Base-by-base conservation (phyloP, 768 basidiomycete species). In the Kondoa malvinella region DNA sequence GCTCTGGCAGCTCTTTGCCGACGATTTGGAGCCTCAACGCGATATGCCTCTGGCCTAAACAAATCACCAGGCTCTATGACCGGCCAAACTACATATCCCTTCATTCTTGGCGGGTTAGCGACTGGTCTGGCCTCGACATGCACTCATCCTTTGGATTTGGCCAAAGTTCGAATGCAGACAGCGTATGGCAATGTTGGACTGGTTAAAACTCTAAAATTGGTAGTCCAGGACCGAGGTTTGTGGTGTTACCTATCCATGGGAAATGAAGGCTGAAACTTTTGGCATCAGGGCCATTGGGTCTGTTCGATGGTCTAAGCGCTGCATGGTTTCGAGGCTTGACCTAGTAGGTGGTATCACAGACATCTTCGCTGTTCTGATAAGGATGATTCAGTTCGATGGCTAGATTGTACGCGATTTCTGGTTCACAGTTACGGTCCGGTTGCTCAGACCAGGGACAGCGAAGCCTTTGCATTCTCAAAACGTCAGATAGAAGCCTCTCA, bases 81-180 rank as follows among this genome's bases (percentile, higher is more conserved):
- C n/a, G n/a, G n/a, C n/a, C n/a, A n/a, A n/a, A n/a, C n/a, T n/a
- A n/a, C 57, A 12, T 59, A 59, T 59, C 57, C 57, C 4, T 59
- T 21, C n/a, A 25, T 59, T 29, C 57, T 59, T 8, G 57, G 57
- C n/a, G 57, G 57, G 12, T 4, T 59, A 4, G 57, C 57, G 57
- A 59, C 57, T 4, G 57, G 8, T 29, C n/a, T 59, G 57, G 57
- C 57, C n/a, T 8, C 8, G n/a, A 8, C 8, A 25, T 59, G 57
- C 57, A 59, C 57, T 4, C 57, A 59, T 25, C 57, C 57, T 59
- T 59, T 59, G n/a, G 57, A 59, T 59, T 29, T 59, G 57, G 57
- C 50, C n/a, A 12, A 59, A 21, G 30, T 21, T 4, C 57, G 57
- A 4, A 59, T 59, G 57, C 57, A 59, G n/a, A 59, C 57, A 25